Evolutionary conservation across 352 stramenopile genomes (phyloP), one percentile per base, ranked within the genome.

Genomic region (Pythium insidiosum): DNA sequence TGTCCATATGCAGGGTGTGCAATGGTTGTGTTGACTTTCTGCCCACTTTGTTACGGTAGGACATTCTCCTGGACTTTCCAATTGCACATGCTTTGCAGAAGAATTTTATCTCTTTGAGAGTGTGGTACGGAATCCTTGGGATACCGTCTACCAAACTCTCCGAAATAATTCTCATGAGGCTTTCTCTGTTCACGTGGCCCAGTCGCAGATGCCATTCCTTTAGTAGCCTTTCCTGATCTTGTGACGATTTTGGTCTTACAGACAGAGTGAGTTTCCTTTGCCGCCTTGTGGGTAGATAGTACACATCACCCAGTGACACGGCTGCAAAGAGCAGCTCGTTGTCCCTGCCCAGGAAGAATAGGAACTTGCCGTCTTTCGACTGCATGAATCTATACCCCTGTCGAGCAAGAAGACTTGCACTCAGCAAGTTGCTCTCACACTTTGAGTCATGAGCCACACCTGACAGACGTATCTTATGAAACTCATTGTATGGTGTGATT

Each of bases 261-360:
- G n/a, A n/a, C n/a, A n/a, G n/a, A n/a, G n/a, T n/a, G n/a, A n/a
- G n/a, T n/a, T n/a, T n/a, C n/a, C n/a, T n/a, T n/a, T n/a, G n/a
- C n/a, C n/a, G n/a, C 33, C 30, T 34, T 3, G 43, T 30, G 2
- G 43, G 24, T 15, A 50, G 34, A 25, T 50, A 50, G 19, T 50
- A 50, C 20, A 43, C 43, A 16, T 50, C 18, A 1, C 43, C 33
- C 5, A n/a, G n/a, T n/a, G n/a, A n/a, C n/a, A n/a, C n/a, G n/a
- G n/a, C n/a, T n/a, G n/a, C n/a, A n/a, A n/a, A 50, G 7, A 23
- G n/a, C n/a, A 50, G 34, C n/a, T 43, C 43, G 13, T 37, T 43
- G 5, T 33, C 3, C 25, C 18, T 40, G 7, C 16, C 26, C 3
- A 50, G 23, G 16, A 50, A 50, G 23, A 35, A 50, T n/a, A 50